A percentile compares a stretch with the other conserved stretches of the same genome.
phyloP scores from a whole-genome alignment of 2,329 filamentous ascomycete species.

The Westerdykella ornata region DNA sequence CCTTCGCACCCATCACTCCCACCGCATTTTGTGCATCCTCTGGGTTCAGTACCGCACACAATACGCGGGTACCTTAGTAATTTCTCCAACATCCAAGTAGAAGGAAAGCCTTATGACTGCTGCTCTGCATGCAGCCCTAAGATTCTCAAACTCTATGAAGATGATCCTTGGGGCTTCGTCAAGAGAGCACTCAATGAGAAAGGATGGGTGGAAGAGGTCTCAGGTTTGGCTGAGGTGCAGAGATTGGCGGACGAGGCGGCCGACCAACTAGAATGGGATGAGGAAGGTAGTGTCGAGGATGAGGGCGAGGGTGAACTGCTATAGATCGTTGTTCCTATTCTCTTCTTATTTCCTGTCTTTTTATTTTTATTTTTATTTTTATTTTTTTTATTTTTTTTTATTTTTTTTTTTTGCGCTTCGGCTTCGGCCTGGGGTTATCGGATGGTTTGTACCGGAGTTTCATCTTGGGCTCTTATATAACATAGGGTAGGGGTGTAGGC shows the following conservation, averaged over 20 bases:
- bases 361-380: too few relatives aligned
- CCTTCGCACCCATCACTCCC: constrained; percentile 28
- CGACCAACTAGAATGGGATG: constrained; percentile 54
- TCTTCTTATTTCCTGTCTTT: too few relatives aligned
- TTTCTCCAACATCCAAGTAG: constrained; percentile 67
- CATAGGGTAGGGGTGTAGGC: too few relatives aligned
- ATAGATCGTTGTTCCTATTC: constrained; percentile 1
- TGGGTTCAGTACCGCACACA: constrained; percentile 69
- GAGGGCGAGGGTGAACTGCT: constrained; percentile 53
- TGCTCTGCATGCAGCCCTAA: constrained; percentile 73
- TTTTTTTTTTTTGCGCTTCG: too few relatives aligned
- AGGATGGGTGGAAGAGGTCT: constrained; percentile 72
- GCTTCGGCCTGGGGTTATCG: too few relatives aligned
- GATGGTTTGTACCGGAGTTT: too few relatives aligned
- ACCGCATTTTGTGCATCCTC: constrained; percentile 50
- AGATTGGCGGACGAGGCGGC: constrained; percentile 43
- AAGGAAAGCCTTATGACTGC: constrained; percentile 68
- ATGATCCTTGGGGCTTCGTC: constrained; percentile 69
- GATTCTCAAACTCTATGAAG: constrained; percentile 61
- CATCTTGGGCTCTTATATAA: too few relatives aligned
- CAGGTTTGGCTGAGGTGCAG: constrained; percentile 63
- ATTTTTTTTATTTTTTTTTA: too few relatives aligned
- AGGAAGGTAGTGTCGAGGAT: constrained; percentile 41
- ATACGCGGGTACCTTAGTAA: constrained; percentile 70
- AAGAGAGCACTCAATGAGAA: constrained; percentile 66